phyloP scores from a whole-genome alignment of 2,329 filamentous ascomycete genomes.

The Rhinocladiella similis region DNA sequence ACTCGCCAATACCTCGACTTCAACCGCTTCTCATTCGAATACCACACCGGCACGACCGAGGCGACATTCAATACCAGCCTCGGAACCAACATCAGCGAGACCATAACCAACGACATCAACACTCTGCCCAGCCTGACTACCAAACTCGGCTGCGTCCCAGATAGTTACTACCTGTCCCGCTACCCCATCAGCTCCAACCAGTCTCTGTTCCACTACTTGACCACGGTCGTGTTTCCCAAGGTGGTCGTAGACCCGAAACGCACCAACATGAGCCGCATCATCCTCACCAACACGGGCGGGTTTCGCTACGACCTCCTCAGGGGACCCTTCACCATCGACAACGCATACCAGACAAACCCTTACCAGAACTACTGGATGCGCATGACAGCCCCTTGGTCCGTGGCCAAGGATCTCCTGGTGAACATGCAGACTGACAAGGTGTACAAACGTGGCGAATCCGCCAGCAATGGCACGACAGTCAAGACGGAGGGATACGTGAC shows the following conservation, averaged over 20 bases:
- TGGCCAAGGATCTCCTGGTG: constrained; percentile 33
- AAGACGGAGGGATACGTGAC: constrained; percentile 34
- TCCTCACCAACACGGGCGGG: constrained; percentile 62
- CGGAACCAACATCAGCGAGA: constrained; percentile 48
- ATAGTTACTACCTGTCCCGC: constrained; percentile 60
- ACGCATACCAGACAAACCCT: constrained; percentile 32
- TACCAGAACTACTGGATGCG: constrained; percentile 35
- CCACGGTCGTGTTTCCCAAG: constrained; percentile 49
- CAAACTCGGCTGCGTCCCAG: constrained; percentile 61
- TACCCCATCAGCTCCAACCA: constrained; percentile 53
- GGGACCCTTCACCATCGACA: constrained; percentile 59
- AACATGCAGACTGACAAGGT: constrained; percentile 34
- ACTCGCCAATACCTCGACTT: constrained; percentile 67
- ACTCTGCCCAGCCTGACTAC: constrained; percentile 55
- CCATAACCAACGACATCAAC: constrained; percentile 53
- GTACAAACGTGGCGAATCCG: constrained; percentile 21
- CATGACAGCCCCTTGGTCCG: constrained; percentile 34
- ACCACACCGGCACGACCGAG: constrained; percentile 57
- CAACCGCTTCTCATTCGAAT: constrained; percentile 66
- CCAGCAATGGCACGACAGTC: constrained; percentile 24
- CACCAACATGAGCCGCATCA: constrained; percentile 53
- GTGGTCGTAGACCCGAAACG: constrained; percentile 55
- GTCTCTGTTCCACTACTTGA: constrained; percentile 58
- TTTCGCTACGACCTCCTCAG: constrained; percentile 64
- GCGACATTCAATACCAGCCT: constrained; percentile 51